These are phyloP conservation scores for Fusarium sp. DNA, from an alignment of 2,329 filamentous ascomycete genomes.

Conservation along the genomic window DNA sequence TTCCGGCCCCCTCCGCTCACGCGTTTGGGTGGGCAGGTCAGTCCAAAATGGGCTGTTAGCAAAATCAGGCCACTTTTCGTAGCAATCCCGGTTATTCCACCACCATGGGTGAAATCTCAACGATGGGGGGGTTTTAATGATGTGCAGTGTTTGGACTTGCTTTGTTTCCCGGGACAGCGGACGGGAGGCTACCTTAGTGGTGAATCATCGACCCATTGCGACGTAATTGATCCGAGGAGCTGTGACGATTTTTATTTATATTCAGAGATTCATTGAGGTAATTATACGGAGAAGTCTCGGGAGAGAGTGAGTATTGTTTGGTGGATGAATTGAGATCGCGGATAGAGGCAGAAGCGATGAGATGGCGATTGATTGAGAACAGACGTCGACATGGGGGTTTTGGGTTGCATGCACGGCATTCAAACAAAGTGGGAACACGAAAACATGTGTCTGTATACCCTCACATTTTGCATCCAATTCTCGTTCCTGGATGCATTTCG, in stretches of 20 bases:
- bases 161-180: conserved; percentile 1
- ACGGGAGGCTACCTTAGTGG: conserved; percentile 7
- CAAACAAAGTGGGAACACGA: not conserved
- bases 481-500: not conserved
- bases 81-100: not conserved
- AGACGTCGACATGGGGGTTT: conserved; percentile 17
- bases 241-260: conserved; percentile 1
- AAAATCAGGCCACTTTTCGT: conserved; percentile 40
- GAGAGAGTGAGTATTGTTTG: not conserved
- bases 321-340: not conserved
- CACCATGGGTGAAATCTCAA: not conserved
- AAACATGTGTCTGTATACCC: not conserved
- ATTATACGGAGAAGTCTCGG: not conserved
- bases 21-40: conserved; percentile 35
- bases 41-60: conserved; percentile 40
- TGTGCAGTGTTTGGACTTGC: conserved; percentile 2
- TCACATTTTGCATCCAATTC: conserved; percentile 1
- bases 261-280: not conserved
- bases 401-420: conserved; percentile 25
- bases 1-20: conserved; percentile 44
- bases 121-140: not conserved
- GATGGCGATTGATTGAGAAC: not conserved
- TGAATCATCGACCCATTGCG: conserved; percentile 6
- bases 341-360: not conserved
- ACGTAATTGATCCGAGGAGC: not conserved